Evolutionary conservation across 2,329 filamentous ascomycete genomes (phyloP).

Genomic region (Plectosphaerella plurivora): DNA sequence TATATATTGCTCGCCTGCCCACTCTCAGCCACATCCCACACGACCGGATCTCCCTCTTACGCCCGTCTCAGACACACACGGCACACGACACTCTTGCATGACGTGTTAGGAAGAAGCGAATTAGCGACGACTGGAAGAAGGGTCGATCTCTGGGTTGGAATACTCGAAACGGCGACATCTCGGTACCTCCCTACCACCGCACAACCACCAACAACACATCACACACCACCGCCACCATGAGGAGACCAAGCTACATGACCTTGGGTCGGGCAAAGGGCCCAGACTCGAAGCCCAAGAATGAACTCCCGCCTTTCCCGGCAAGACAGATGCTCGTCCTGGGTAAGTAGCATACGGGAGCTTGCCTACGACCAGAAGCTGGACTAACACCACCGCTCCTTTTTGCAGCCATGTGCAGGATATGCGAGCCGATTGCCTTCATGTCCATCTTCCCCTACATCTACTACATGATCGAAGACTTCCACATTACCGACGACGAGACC

Average conservation of each 20-base stretch:
- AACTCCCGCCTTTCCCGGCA: slow-evolving; percentile 29
- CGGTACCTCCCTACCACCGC: no score
- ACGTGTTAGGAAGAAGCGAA: background rate
- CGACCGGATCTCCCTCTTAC: no score
- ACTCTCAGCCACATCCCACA: background rate
- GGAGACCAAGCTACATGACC: slow-evolving; percentile 11
- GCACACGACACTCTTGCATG: background rate
- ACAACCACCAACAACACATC: background rate
- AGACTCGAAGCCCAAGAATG: slow-evolving; percentile 4
- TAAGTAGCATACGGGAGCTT: slow-evolving; percentile 19
- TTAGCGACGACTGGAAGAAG: background rate
- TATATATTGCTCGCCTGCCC: background rate
- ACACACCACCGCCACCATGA: slow-evolving; percentile 7
- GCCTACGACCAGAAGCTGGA: background rate
- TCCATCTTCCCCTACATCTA: slow-evolving; percentile 99
- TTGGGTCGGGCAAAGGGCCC: slow-evolving; percentile 3
- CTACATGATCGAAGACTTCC: slow-evolving; percentile 92
- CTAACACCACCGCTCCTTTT: background rate
- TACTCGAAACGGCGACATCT: no score
- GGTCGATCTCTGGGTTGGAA: no score
- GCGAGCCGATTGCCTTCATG: slow-evolving; percentile 99
- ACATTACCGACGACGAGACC: slow-evolving; percentile 71
- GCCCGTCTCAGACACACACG: background rate
- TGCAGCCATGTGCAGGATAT: slow-evolving; percentile 85
- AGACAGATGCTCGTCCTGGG: slow-evolving; percentile 48